Evolutionary conservation across 805 yeast species (phyloP).

Genomic region (Nakazawaea ambrosiae): DNA sequence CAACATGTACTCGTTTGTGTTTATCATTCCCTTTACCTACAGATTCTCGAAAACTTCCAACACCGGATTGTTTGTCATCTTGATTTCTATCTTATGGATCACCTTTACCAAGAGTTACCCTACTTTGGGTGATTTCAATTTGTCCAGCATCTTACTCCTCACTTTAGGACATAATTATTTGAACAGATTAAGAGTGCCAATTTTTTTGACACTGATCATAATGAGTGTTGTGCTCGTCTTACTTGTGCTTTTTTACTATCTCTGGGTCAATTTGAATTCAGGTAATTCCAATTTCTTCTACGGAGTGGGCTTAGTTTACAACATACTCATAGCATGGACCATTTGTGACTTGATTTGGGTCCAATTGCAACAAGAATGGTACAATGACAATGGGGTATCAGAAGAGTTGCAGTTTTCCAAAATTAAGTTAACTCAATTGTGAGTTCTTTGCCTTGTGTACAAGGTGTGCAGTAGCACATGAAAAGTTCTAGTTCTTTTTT

Average conservation of each 20-base stretch:
- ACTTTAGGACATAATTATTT: slow-evolving; percentile 23
- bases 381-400: slow-evolving; percentile 33
- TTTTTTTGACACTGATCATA: slow-evolving; percentile 20
- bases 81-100: slow-evolving; percentile 32
- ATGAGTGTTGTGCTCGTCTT: slow-evolving; percentile 38
- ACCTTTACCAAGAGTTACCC: slow-evolving; percentile 80
- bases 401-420: slow-evolving; percentile 19
- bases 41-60: slow-evolving; percentile 39
- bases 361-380: slow-evolving; percentile 58
- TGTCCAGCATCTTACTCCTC: slow-evolving; percentile 23
- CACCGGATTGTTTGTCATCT: slow-evolving; percentile 51
- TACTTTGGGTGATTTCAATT: slow-evolving; percentile 66
- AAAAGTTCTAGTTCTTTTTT: too few relatives aligned
- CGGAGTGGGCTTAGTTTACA: slow-evolving; percentile 82
- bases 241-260: slow-evolving; percentile 83
- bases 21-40: slow-evolving; percentile 67
- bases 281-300: slow-evolving; percentile 96
- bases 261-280: slow-evolving; percentile 91
- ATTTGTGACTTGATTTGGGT: slow-evolving; percentile 72
- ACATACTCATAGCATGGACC: slow-evolving; percentile 38
- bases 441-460: not conserved
- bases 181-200: slow-evolving; percentile 20
- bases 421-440: slow-evolving; percentile 40
- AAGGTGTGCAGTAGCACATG: too few relatives aligned
- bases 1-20: slow-evolving; percentile 63